Conservation (phyloP, 805 yeast species). For the Ogataea sp. region DNA sequence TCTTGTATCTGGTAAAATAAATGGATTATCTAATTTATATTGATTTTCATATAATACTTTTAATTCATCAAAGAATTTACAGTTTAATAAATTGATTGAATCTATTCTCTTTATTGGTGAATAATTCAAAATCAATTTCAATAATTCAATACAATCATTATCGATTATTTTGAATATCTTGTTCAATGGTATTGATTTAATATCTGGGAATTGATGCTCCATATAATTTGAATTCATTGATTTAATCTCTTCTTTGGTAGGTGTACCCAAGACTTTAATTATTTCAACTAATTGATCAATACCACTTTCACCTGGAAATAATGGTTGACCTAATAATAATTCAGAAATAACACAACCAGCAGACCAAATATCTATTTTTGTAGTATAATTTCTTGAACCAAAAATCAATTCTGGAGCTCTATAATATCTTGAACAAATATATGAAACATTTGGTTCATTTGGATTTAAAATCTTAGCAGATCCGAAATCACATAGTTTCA, state of each 20-base stretch:
- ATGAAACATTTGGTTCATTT: constrained; percentile 88
- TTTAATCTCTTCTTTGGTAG: constrained; percentile 82
- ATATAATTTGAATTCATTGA: constrained; percentile 95
- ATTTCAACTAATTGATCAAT: constrained; percentile 96
- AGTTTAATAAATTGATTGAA: constrained; percentile 45
- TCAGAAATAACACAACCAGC: constrained; percentile 99
- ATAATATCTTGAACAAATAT: constrained; percentile 93
- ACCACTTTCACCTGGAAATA: constrained; percentile 97
- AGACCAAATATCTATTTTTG: constrained; percentile 96
- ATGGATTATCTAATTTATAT: constrained; percentile 4
- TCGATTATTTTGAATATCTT: constrained; percentile 57
- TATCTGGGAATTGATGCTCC: constrained; percentile 91
- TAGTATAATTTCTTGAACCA: constrained; percentile 94
- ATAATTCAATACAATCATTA: constrained; percentile 44
- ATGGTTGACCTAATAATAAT: constrained; percentile 87
- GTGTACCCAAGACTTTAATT: constrained; percentile 93
- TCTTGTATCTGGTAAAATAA: constrained; percentile 25
- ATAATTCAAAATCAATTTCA: constrained; percentile 53
- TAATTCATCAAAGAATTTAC: constrained; percentile 49
- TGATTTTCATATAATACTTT: constrained; percentile 19
- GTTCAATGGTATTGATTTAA: constrained; percentile 66
- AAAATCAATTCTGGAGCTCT: constrained; percentile 97
- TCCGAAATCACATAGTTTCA: constrained; percentile 95
- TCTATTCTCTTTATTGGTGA: constrained; percentile 59
- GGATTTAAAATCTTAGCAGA: constrained; percentile 88